Evolutionary conservation across 116 monocot genomes (phyloP), one percentile per base, ranked within the genome.

Genomic region (Zostera marina): DNA sequence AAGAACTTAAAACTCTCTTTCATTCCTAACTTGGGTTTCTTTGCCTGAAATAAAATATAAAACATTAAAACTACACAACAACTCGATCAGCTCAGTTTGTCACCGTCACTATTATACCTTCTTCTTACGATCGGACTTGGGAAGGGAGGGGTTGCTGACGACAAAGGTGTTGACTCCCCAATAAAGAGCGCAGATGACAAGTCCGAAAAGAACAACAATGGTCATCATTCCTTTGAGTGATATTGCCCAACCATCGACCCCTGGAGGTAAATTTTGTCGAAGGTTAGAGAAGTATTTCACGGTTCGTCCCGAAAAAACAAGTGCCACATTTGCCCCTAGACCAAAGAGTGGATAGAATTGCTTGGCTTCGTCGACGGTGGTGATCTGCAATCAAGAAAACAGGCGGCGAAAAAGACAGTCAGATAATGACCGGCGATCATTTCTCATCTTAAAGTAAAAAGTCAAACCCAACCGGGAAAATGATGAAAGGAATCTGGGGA

Each of bases 211-310:
- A 16, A 93, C 84, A 26, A 93, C 93, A 62, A 93, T 93, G 70
- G 84, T 87, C 93, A 93, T 93, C 93, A 93, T 93, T 63, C 84
- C 87, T 65, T 77, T 93, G 8, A 93, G 77, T 38, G 93, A 93
- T 46, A 93, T 60, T 13, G 78, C 93, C 93, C 93, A 93, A 17
- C 93, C 93, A 70, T 93, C 93, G 43, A 93, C 81, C 12, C 88
- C 93, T 11, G 93, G 87, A 16, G 83, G 88, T 64, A 93, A 69
- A 59, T 76, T 81, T 55, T 93, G 70, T 17, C 93, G 74, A 22
- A 93, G 54, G 66, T 87, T 93, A 48, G 93, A 93, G 72, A 93
- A 92, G 59, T 87, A 93, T 61, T 93, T 93, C 20, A 93, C 93
- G 8, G 93, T 93, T 46, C 88, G 82, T 19, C 92, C 92, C 7